Conservation (phyloP, 2,329 filamentous ascomycete species). For the Phialophora tarda region DNA sequence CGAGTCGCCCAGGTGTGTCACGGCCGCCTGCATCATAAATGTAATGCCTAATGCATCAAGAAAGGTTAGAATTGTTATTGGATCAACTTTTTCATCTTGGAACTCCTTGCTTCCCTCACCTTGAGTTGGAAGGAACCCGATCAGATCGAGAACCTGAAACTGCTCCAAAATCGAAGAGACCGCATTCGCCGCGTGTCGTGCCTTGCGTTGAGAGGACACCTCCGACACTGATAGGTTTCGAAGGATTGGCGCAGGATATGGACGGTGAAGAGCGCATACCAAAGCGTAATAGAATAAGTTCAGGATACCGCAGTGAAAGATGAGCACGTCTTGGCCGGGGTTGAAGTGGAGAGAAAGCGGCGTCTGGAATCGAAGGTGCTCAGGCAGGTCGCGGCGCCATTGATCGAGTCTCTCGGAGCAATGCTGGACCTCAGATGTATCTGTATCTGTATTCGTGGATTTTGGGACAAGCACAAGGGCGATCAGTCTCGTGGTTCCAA, state of each 20-base stretch:
- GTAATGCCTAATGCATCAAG: neutral
- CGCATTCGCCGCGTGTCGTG: conserved; percentile 20
- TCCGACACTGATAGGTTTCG: conserved; percentile 12
- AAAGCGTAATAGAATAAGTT: conserved; percentile 95
- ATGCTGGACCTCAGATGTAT: neutral
- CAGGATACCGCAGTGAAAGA: conserved; percentile 79
- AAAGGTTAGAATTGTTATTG: conserved; percentile 12
- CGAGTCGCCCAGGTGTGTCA: conserved; percentile 14
- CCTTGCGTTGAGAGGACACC: conserved; percentile 19
- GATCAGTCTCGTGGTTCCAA: conserved; percentile 11
- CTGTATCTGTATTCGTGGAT: neutral
- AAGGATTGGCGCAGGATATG: conserved; percentile 57
- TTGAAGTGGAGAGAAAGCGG: conserved; percentile 13
- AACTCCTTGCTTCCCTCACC: neutral
- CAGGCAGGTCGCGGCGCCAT: conserved; percentile 11
- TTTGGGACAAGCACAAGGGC: conserved; percentile 16
- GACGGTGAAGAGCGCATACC: conserved; percentile 86
- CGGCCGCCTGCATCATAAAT: neutral
- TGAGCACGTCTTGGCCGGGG: conserved; percentile 36
- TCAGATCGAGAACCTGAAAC: conserved; percentile 18
- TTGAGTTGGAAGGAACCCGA: conserved; percentile 20
- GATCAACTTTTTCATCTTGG: neutral
- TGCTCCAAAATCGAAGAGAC: conserved; percentile 17
- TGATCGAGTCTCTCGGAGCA: conserved; percentile 13
- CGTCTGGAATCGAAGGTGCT: conserved; percentile 7